These are phyloP conservation scores for Bryum argenteum DNA, from an alignment of 225 moss, liverwort and hornwort species.

Conservation along the genomic window DNA sequence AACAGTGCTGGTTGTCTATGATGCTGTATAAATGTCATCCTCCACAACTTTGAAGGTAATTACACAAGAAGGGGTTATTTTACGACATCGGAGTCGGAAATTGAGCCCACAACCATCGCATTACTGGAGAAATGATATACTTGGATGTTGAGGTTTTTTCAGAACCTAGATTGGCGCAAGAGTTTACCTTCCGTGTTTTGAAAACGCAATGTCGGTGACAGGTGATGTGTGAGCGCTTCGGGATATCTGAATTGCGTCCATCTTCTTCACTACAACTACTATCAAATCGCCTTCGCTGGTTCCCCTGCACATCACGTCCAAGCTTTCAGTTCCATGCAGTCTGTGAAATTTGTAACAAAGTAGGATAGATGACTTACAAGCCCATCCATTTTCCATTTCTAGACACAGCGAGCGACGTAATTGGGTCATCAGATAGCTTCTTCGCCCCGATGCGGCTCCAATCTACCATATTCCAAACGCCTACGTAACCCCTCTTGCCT, in stretches of 20 bases:
- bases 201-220: slow-evolving; percentile 48
- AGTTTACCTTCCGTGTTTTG: slow-evolving; percentile 50
- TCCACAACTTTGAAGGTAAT: too few relatives aligned
- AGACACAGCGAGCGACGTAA: slow-evolving; percentile 62
- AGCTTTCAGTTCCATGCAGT: not conserved
- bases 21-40: too few relatives aligned
- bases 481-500: slow-evolving; percentile 66
- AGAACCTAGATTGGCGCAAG: too few relatives aligned
- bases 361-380: slow-evolving; percentile 52
- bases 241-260: slow-evolving; percentile 40
- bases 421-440: slow-evolving; percentile 52
- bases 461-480: slow-evolving; percentile 79
- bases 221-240: slow-evolving; percentile 45
- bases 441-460: slow-evolving; percentile 80
- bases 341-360: too few relatives aligned
- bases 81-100: too few relatives aligned
- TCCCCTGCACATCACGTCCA: slow-evolving; percentile 42
- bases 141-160: too few relatives aligned
- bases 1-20: too few relatives aligned
- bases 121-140: too few relatives aligned
- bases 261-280: slow-evolving; percentile 41
- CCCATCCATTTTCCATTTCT: slow-evolving; percentile 68
- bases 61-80: too few relatives aligned
- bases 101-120: too few relatives aligned
- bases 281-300: slow-evolving; percentile 49